Evolutionary conservation across 1,284 basidiomycete genomes (phyloP), one percentile per base, ranked within the genome.

Genomic region (Flammula alnicola): DNA sequence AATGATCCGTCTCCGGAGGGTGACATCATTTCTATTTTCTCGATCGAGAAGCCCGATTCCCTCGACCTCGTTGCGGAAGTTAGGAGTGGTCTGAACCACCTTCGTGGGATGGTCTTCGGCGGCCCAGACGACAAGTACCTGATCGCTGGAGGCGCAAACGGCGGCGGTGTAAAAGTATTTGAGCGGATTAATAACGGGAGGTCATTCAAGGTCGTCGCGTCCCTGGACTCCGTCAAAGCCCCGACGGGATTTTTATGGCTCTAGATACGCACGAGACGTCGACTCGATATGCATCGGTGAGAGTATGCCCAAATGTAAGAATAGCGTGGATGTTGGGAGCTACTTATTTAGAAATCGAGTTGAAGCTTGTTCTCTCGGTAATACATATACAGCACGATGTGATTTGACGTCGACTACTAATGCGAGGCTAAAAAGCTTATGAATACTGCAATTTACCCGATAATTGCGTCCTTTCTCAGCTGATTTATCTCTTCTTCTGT

Each of bases 21-120:
- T 10, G 86, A 88, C 61, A 77, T 77, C 25, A 78, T 88, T 39
- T 74, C 83, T 5, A 76, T 87, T 8, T 85, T 83, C 61, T 69
- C 73, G 2, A 69, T 78, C 33, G 66, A 67, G 6, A 65, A 66
- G 7, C 59, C 67, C 17, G 66, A 75, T 26, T 66, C 67, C 12
- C 68, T 79, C 1, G 68, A 77, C 33, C 67, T 81, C 16, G 67
- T 81, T 9, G 60, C 62, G 1, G 79, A 83, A 54, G 70, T 80
- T 9, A 66, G 75, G 45, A 78, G 78, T 0, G 81, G 80, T 3
- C 54, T 83, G 45, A 73, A 71, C 5, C 80, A 82, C 58, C 61
- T 79, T 5, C 72, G 80, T 8, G 79, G 75, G 1, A 79, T 83
- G 68, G 63, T 59, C 5, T 78, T 83, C 58, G 78, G 79, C 30